phyloP scores from a whole-genome alignment of 108 stramenopile species.

The Mediolabrus comicus region DNA sequence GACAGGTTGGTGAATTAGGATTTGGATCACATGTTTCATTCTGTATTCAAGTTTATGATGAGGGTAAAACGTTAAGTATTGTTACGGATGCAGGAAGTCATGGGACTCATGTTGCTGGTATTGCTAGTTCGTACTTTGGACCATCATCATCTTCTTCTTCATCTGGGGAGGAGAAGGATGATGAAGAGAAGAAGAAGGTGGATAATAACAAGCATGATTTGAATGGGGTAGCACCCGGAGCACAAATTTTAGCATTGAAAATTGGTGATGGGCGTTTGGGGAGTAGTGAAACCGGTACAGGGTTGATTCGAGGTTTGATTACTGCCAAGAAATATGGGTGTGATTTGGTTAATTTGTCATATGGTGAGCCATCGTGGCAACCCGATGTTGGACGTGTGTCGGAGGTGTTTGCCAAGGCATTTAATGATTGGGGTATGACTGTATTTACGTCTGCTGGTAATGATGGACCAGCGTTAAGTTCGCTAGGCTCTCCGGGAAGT shows the following conservation, averaged over 20 bases:
- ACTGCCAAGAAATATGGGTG: conserved; percentile 70
- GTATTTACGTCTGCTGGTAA: conserved; percentile 88
- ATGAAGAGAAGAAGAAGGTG: not conserved
- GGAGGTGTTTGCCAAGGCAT: conserved; percentile 65
- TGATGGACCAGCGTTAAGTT: conserved; percentile 88
- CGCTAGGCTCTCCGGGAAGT: conserved; percentile 86
- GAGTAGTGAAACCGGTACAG: conserved; percentile 88
- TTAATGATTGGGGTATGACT: conserved; percentile 69
- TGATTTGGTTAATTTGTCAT: conserved; percentile 88
- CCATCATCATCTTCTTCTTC: too few relatives aligned
- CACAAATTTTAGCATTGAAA: conserved; percentile 81
- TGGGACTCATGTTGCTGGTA: conserved; percentile 93
- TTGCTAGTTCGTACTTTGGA: conserved; percentile 65
- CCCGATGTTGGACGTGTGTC: conserved; percentile 70
- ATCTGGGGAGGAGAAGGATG: not conserved
- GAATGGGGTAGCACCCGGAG: conserved; percentile 92
- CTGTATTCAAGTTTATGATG: conserved; percentile 78
- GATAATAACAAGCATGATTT: conserved; percentile 9
- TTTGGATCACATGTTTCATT: conserved; percentile 59
- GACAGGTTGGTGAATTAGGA: conserved; percentile 53
- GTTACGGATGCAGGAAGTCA: conserved; percentile 86
- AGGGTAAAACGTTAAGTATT: conserved; percentile 69
- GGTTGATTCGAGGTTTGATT: conserved; percentile 76
- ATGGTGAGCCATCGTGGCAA: conserved; percentile 75
- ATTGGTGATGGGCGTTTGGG: conserved; percentile 90